Conservation (phyloP, 805 yeast species). For the Metschnikowia amazonensis region DNA sequence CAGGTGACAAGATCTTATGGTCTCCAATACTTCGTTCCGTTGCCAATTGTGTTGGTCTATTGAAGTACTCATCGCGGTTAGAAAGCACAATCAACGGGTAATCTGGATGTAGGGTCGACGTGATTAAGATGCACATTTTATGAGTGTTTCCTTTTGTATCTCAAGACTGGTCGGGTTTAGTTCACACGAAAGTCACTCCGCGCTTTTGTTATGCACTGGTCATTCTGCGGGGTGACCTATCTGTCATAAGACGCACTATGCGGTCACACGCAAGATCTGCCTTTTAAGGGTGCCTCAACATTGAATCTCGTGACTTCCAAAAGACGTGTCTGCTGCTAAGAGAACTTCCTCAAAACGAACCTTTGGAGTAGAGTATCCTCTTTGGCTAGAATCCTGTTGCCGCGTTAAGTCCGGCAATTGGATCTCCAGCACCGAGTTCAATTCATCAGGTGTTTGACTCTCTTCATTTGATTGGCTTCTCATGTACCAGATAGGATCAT, state of each 20-base stretch:
- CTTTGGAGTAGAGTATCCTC: neutral
- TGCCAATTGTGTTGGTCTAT: conserved; percentile 67
- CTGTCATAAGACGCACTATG: neutral
- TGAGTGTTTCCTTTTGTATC: neutral
- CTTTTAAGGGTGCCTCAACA: conserved; percentile 4
- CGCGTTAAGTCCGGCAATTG: conserved; percentile 1
- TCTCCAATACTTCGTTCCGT: conserved; percentile 29
- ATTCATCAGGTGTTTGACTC: conserved; percentile 2
- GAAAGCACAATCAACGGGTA: conserved; percentile 75
- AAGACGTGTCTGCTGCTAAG: conserved; percentile 13
- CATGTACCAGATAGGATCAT: conserved; percentile 4
- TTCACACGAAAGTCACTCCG: neutral
- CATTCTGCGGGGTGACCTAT: neutral
- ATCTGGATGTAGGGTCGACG: conserved; percentile 64
- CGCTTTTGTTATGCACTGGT: neutral
- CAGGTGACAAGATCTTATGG: conserved; percentile 55
- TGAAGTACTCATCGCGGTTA: conserved; percentile 83
- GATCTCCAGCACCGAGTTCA: conserved; percentile 4
- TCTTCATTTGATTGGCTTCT: conserved; percentile 1
- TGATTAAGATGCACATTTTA: conserved; percentile 73
- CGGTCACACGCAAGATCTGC: neutral
- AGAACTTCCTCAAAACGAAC: conserved; percentile 5
- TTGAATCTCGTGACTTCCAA: conserved; percentile 15
- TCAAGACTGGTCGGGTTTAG: neutral
- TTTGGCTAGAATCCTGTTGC: conserved; percentile 1